Evolutionary conservation across 768 basidiomycete species (phyloP), one percentile per base, ranked within the genome.

Genomic region (Hericium rajendrae): DNA sequence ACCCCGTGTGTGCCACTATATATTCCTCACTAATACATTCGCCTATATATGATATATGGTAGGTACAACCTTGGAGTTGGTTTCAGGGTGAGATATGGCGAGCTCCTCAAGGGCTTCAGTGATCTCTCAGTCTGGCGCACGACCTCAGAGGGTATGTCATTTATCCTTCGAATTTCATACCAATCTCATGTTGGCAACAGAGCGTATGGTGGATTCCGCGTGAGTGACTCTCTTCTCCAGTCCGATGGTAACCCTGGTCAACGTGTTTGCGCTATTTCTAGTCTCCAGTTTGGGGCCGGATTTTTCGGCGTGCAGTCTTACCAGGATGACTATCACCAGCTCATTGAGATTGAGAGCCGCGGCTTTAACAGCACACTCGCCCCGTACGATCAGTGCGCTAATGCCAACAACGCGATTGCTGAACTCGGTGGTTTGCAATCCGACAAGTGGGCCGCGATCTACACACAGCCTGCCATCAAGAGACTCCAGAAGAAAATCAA

Each of bases 81-180:
- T 1, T 76, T 75, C 57, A 63, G 78, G 24, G 61, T 75, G 39
- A 74, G 77, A 64, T 81, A 81, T 59, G 79, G 78, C 0, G 66
- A 71, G 38, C 65, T 78, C 15, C 64, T 81, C n/a, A 72, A 67
- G 61, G 72, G 57, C 67, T 78, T 71, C 66, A 72, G 57, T 6
- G 66, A 71, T 22, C 66, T 78, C 1, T 78, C 78, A 18, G 78
- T 80, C 11, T 79, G 78, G 64, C 69, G 78, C 11, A 80, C 75
- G 1, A 76, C 75, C 16, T 72, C 71, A 6, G 70, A 77, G 69
- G 72, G 74, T 69, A 50, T 38, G 43, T 32, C 43, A 11, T n/a
- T 6, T 26, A 22, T 0, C 13, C 6, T 18, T 51, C 15, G 11
- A 13, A n/a, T 6, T 39, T n/a, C 16, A 2, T 22, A 28, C 32